Conservation (phyloP, 495 filamentous ascomycete species). For the Pseudoneurospora amorphoporcata region DNA sequence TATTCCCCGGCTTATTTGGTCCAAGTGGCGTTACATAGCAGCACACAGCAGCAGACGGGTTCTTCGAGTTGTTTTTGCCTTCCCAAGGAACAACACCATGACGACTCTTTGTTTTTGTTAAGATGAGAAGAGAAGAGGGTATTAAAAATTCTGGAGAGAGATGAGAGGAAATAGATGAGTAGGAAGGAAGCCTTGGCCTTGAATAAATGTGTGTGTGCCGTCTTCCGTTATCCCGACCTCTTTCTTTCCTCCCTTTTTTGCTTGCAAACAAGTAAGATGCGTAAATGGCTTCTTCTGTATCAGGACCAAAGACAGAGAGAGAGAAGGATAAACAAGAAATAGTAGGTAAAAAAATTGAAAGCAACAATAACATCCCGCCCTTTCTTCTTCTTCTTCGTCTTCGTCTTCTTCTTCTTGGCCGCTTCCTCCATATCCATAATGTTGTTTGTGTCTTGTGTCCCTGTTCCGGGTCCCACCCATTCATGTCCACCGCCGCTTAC, state of each 20-base stretch:
- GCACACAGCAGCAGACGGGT: not conserved
- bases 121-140: not conserved
- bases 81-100: not conserved
- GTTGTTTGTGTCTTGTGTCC: not conserved
- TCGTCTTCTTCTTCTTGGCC: not conserved
- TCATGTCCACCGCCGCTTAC: not conserved
- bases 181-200: not conserved
- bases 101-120: not conserved
- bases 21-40: not conserved
- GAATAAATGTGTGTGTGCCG: not conserved
- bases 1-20: not conserved
- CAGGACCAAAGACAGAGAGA: not conserved
- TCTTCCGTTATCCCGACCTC: not conserved
- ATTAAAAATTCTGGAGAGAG: not conserved
- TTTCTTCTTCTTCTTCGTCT: not conserved
- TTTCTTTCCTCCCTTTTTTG: not conserved
- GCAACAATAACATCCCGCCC: not conserved
- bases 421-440: not conserved
- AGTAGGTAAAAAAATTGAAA: not conserved
- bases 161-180: not conserved
- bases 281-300: not conserved
- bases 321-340: not conserved
- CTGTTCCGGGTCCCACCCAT: not conserved
- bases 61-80: not conserved
- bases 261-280: not conserved